phyloP scores from a whole-genome alignment of 192 early-diverging fungal genomes.

The Coemansia sp. region DNA sequence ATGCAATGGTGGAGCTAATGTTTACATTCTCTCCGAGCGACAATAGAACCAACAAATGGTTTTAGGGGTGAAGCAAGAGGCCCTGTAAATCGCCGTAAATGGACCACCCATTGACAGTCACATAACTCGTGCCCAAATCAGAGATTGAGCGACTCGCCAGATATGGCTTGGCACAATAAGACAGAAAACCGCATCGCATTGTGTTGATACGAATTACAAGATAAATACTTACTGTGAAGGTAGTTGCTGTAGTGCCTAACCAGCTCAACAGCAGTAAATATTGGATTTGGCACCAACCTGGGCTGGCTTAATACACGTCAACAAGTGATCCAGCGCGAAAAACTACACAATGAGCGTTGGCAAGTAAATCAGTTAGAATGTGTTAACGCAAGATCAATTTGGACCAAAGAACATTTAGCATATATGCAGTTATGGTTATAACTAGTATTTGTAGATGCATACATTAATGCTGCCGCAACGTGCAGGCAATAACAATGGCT shows the following conservation, averaged over 20 bases:
- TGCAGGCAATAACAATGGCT: not conserved
- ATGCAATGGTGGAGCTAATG: no score
- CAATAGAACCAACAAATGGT: no score
- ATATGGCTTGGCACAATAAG: not conserved
- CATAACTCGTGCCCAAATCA: not conserved
- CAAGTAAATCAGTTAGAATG: not conserved
- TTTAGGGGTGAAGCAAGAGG: no score
- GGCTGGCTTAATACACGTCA: slow-evolving; percentile 5
- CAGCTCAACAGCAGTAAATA: slow-evolving; percentile 1
- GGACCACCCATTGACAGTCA: no score
- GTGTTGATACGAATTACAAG: not conserved
- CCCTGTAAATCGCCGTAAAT: no score
- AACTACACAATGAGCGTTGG: not conserved
- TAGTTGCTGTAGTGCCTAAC: no score
- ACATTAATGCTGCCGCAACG: not conserved
- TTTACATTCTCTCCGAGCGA: no score
- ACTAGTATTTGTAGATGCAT: not conserved
- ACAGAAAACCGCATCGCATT: not conserved
- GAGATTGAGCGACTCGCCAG: not conserved
- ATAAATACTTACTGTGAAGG: not conserved
- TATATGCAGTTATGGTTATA: not conserved
- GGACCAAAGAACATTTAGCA: not conserved
- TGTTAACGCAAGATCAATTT: no score
- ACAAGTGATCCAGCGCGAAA: not conserved
- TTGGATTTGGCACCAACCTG: not conserved